Evolutionary conservation across 2,329 filamentous ascomycete genomes (phyloP).

Genomic region (Verticillium zaregamsianum): DNA sequence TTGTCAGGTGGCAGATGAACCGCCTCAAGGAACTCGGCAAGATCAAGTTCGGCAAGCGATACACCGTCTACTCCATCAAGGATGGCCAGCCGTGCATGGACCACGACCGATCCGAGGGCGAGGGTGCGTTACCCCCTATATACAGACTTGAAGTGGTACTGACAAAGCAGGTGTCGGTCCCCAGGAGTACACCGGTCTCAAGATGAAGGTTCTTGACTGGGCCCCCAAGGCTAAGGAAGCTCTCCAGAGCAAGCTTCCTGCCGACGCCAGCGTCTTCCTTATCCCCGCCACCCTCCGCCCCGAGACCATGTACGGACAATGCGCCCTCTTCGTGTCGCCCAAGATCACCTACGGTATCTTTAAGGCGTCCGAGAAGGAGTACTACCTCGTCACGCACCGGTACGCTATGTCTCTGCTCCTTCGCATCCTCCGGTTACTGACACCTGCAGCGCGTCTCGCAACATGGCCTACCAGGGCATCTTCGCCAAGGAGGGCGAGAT

Average conservation of each 20-base stretch:
- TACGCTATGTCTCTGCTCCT: neutral
- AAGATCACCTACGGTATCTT: conserved; percentile 87
- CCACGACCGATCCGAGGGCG: conserved; percentile 42
- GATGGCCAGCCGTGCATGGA: conserved; percentile 44
- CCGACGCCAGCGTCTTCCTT: conserved; percentile 77
- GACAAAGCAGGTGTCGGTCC: conserved; percentile 13
- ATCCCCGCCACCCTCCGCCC: conserved; percentile 88
- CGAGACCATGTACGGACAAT: conserved; percentile 99
- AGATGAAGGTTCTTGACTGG: conserved; percentile 90
- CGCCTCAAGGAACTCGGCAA: conserved; percentile 84
- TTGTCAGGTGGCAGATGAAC: conserved; percentile 97
- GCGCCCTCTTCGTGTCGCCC: conserved; percentile 90
- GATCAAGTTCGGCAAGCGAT: conserved; percentile 89
- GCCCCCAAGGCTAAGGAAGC: conserved; percentile 67
- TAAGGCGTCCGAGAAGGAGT: conserved; percentile 72
- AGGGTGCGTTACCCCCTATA: conserved; percentile 20
- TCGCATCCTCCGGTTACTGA: neutral
- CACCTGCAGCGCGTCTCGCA: conserved; percentile 62
- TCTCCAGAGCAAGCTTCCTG: conserved; percentile 73
- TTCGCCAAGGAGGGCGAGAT: neutral
- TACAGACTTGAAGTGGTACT: neutral
- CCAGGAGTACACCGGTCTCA: conserved; percentile 73
- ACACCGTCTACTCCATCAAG: conserved; percentile 73
- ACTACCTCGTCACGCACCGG: conserved; percentile 77
- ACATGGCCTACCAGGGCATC: conserved; percentile 84